Evolutionary conservation across 768 basidiomycete species (phyloP).

Genomic region (Sistotremastrum niveocremeum): DNA sequence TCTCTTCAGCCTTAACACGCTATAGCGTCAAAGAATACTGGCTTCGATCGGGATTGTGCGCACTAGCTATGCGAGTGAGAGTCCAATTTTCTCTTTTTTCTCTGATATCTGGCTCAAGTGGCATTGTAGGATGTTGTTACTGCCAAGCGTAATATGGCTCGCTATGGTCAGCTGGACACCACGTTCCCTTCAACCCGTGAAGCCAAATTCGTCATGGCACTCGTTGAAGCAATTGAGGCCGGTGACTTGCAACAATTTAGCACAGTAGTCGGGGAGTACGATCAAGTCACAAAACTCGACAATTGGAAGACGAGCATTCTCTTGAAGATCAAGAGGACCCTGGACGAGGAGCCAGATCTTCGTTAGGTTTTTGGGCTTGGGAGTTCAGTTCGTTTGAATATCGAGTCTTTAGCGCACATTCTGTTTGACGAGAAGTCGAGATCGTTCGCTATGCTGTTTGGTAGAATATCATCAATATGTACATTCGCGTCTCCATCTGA

Average conservation of each 20-base stretch:
- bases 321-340: conserved; percentile 76
- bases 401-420: neutral
- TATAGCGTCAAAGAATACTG: conserved; percentile 99
- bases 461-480: no score
- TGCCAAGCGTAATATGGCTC: conserved; percentile 63
- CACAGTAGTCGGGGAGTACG: conserved; percentile 78
- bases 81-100: neutral
- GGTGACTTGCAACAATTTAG: conserved; percentile 68
- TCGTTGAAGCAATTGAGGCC: conserved; percentile 65
- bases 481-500: no score
- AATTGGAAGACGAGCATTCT: conserved; percentile 92
- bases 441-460: neutral
- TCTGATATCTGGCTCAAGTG: neutral
- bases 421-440: neutral
- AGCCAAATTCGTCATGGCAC: conserved; percentile 68
- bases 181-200: conserved; percentile 84
- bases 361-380: conserved; percentile 6
- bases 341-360: conserved; percentile 40
- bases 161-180: conserved; percentile 70
- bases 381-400: neutral
- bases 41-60: conserved; percentile 77
- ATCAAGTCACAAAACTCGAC: conserved; percentile 85
- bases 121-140: conserved; percentile 63
- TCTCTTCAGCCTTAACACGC: conserved; percentile 77
- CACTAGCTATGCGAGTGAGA: conserved; percentile 74